A percentile compares a stretch with the other conserved stretches of the same genome.
These are phyloP conservation scores for Didymella glomerata DNA, from an alignment of 2,329 filamentous ascomycete species.

Conservation along the genomic window DNA sequence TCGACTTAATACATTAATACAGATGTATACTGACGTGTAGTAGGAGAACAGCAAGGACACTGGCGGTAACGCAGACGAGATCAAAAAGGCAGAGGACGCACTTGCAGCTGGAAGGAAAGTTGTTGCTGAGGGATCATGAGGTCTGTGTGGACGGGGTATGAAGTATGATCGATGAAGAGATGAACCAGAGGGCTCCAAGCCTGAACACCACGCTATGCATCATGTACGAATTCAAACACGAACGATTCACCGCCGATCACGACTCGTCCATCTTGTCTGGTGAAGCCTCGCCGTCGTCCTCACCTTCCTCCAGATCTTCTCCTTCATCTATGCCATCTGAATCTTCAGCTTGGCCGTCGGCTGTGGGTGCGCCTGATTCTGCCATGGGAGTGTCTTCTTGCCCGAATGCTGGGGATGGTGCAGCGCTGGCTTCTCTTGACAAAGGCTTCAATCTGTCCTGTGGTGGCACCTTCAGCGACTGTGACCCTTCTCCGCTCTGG, in stretches of 20 bases:
- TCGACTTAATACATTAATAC: conserved; percentile 36
- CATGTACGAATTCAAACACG: conserved; percentile 13
- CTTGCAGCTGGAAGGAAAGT: conserved; percentile 52
- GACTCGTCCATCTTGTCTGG: conserved; percentile 44
- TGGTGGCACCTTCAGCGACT: conserved; percentile 41
- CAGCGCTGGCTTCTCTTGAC: conserved; percentile 39
- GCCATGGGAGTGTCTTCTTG: conserved; percentile 45
- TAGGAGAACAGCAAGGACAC: conserved; percentile 55
- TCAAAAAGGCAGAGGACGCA: conserved; percentile 56
- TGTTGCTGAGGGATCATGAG: conserved; percentile 42
- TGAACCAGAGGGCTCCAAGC: conserved; percentile 8
- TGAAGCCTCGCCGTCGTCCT: conserved; percentile 39
- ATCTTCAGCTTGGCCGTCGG: conserved; percentile 40
- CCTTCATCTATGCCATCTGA: conserved; percentile 47
- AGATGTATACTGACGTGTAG: conserved; percentile 11
- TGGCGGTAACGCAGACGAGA: conserved; percentile 53
- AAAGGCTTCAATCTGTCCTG: conserved; percentile 45
- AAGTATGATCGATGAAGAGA: conserved; percentile 23
- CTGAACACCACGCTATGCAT: conserved; percentile 50
- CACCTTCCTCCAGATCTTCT: conserved; percentile 44
- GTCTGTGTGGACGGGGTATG: conserved; percentile 26
- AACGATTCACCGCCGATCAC: conserved; percentile 20
- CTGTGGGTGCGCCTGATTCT: conserved; percentile 35
- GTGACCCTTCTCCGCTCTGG: conserved; percentile 42
- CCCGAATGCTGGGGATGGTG: conserved; percentile 36